These are phyloP conservation scores for Nitzschia inconspicua DNA, from an alignment of 108 stramenopile genomes.

Conservation along the genomic window DNA sequence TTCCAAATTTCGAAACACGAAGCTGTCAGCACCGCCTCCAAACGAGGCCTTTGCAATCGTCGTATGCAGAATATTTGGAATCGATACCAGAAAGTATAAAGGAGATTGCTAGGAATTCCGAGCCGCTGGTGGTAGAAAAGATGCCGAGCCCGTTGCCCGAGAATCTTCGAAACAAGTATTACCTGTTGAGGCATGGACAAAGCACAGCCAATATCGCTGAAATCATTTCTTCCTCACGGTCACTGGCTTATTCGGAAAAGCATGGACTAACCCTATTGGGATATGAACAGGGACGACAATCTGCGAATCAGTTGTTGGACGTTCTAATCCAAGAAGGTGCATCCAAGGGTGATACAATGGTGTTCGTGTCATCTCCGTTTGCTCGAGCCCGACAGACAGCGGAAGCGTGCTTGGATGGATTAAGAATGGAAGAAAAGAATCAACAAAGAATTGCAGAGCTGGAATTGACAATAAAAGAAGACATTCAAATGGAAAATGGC, in stretches of 20 bases:
- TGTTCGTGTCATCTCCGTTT: slow-evolving; percentile 79
- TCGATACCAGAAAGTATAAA: not conserved
- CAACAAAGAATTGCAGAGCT: slow-evolving; percentile 28
- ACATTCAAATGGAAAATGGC: slow-evolving; percentile 51
- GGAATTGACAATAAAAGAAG: slow-evolving; percentile 41
- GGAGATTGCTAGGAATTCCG: slow-evolving; percentile 31
- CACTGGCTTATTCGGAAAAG: slow-evolving; percentile 59
- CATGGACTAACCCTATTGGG: slow-evolving; percentile 74
- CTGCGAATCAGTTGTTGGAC: slow-evolving; percentile 46
- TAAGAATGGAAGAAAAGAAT: slow-evolving; percentile 24
- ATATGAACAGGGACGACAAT: slow-evolving; percentile 59
- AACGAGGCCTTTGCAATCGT: not conserved
- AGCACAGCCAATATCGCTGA: slow-evolving; percentile 74
- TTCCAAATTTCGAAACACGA: not conserved
- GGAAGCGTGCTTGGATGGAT: slow-evolving; percentile 45
- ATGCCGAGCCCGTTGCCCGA: slow-evolving; percentile 66
- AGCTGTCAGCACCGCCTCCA: not conserved
- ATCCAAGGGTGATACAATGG: slow-evolving; percentile 32
- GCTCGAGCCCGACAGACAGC: slow-evolving; percentile 75
- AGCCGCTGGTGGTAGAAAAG: slow-evolving; percentile 32
- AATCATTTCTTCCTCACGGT: slow-evolving; percentile 72
- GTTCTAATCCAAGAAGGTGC: slow-evolving; percentile 12
- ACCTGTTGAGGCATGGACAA: slow-evolving; percentile 78
- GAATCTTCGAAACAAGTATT: slow-evolving; percentile 57
- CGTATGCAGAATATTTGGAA: not conserved